phyloP scores from a whole-genome alignment of 1,284 basidiomycete genomes.

The Ustilago shanxiensis region DNA sequence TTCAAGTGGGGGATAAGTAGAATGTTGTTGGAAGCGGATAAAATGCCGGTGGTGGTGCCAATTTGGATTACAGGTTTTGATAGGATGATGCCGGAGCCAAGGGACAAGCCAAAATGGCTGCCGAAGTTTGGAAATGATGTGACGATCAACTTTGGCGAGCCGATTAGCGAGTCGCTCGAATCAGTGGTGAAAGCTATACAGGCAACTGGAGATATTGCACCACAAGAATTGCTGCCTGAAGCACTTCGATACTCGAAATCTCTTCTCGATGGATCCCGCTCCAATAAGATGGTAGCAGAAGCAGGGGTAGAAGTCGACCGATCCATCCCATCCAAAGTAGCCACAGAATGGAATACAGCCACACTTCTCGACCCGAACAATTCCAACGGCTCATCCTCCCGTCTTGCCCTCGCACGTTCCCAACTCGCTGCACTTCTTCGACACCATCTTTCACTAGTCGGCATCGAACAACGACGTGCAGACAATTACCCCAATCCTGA shows the following conservation, averaged over 20 bases:
- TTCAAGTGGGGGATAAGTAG: conserved; percentile 98
- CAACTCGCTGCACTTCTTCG: conserved; percentile 38
- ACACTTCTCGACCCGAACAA: conserved; percentile 13
- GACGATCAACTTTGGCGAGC: conserved; percentile 61
- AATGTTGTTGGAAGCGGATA: conserved; percentile 49
- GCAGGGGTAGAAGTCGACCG: conserved; percentile 1
- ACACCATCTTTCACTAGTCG: conserved; percentile 32
- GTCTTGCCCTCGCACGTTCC: conserved; percentile 30
- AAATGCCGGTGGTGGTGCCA: conserved; percentile 83
- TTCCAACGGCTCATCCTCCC: not conserved
- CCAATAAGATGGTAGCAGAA: not conserved
- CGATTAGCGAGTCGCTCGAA: conserved; percentile 38
- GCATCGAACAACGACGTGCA: conserved; percentile 19
- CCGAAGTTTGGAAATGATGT: conserved; percentile 60
- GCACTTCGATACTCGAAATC: conserved; percentile 6
- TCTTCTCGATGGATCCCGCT: not conserved
- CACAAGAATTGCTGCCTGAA: conserved; percentile 31
- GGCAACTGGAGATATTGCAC: conserved; percentile 15
- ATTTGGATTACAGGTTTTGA: conserved; percentile 85
- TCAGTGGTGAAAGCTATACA: conserved; percentile 31
- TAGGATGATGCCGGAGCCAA: conserved; percentile 66
- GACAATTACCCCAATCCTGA: conserved; percentile 22
- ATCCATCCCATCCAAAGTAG: conserved; percentile 28
- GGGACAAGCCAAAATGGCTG: conserved; percentile 56
- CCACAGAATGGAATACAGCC: conserved; percentile 29